A percentile compares a stretch with the other conserved stretches of the same genome.
Conservation (phyloP, 148 eudicot species). For the Suaeda aralocaspica region DNA sequence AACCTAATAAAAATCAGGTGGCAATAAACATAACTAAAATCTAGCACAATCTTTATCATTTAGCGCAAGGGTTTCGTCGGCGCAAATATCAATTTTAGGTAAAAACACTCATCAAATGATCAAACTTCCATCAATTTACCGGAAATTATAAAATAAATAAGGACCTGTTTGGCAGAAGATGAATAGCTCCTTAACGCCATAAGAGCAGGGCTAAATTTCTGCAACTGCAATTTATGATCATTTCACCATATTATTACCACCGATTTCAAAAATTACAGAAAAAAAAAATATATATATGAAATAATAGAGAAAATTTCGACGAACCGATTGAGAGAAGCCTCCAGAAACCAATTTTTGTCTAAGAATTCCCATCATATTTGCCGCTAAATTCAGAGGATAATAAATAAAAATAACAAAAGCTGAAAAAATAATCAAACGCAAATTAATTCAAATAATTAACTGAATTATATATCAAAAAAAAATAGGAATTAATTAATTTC, state of each 20-base stretch:
- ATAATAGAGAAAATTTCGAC: not conserved
- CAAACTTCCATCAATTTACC: not conserved
- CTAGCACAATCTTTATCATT: not conserved
- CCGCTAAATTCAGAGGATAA: not conserved
- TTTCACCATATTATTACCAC: not conserved
- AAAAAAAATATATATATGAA: not conserved
- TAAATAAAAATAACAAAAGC: not conserved
- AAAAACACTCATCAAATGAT: not conserved
- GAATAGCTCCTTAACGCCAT: slow-evolving; percentile 28
- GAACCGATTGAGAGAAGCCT: slow-evolving; percentile 15
- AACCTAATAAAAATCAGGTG: too few relatives aligned
- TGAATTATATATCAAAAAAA: not conserved
- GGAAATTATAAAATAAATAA: not conserved
- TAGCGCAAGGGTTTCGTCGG: not conserved
- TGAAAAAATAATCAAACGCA: not conserved
- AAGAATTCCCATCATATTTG: slow-evolving; percentile 31
- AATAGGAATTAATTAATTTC: not conserved
- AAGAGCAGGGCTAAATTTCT: slow-evolving; percentile 23
- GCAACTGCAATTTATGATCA: slow-evolving; percentile 18
- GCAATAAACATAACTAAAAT: not conserved
- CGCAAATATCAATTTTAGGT: not conserved
- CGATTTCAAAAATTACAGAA: not conserved
- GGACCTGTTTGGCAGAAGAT: slow-evolving; percentile 33
- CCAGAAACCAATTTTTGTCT: slow-evolving; percentile 21
- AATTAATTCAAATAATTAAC: not conserved